These are phyloP conservation scores for Curvularia spicifera DNA, from an alignment of 2,329 filamentous ascomycete genomes.

Conservation along the genomic window DNA sequence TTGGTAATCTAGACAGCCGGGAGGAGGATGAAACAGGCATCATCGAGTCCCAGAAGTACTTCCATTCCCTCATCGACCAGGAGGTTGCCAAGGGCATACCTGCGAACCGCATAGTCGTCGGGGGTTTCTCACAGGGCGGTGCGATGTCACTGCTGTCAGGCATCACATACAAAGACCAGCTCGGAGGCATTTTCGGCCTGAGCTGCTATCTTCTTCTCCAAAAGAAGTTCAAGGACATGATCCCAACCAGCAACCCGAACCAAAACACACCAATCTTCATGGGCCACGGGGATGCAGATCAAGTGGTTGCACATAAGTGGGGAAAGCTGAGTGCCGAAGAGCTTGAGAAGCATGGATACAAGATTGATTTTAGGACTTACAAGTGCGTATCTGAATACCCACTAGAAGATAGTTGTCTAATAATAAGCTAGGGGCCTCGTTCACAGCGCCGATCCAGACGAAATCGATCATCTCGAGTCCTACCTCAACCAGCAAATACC, in stretches of 20 bases:
- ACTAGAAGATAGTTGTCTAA: conserved; percentile 14
- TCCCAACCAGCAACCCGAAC: conserved; percentile 61
- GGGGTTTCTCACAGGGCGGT: conserved; percentile 85
- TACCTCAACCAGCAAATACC: conserved; percentile 64
- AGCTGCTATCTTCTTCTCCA: conserved; percentile 81
- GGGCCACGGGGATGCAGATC: conserved; percentile 83
- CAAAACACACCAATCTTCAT: conserved; percentile 84
- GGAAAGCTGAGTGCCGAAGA: conserved; percentile 71
- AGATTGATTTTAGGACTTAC: conserved; percentile 79
- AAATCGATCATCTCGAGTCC: conserved; percentile 80
- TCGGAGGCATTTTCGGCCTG: conserved; percentile 87
- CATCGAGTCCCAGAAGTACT: conserved; percentile 72
- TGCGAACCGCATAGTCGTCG: conserved; percentile 81
- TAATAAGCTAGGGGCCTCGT: conserved; percentile 60
- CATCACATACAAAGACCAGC: conserved; percentile 72
- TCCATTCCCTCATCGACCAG: conserved; percentile 78
- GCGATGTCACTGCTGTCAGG: conserved; percentile 85
- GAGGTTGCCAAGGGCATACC: conserved; percentile 84
- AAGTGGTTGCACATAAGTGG: conserved; percentile 72
- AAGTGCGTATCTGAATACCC: conserved; percentile 56
- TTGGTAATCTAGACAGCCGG: conserved; percentile 54
- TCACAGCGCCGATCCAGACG: conserved; percentile 77
- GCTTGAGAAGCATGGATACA: conserved; percentile 72
- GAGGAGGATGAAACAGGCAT: conserved; percentile 76
- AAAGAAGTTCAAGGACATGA: conserved; percentile 63